Evolutionary conservation across 2,329 filamentous ascomycete genomes (phyloP).

Genomic region (Amesomyces nigricolor): DNA sequence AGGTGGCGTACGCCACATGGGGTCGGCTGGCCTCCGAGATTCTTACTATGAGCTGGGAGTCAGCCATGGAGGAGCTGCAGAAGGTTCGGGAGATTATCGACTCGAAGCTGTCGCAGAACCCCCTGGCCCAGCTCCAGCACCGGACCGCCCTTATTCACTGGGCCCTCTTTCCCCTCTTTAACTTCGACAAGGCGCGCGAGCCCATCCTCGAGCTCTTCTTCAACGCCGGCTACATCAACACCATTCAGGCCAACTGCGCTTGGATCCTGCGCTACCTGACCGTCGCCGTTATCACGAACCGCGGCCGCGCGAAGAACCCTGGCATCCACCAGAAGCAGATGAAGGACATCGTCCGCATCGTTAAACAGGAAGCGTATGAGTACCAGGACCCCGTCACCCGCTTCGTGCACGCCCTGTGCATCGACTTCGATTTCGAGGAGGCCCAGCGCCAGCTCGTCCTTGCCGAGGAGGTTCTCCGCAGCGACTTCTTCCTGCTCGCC

Average conservation of each 20-base stretch:
- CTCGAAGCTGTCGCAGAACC: conserved; percentile 91
- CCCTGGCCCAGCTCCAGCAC: conserved; percentile 90
- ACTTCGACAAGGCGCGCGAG: conserved; percentile 87
- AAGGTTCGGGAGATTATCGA: conserved; percentile 92
- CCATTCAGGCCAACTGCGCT: conserved; percentile 94
- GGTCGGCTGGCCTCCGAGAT: conserved; percentile 97
- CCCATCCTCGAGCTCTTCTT: conserved; percentile 94
- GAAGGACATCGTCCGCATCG: conserved; percentile 92
- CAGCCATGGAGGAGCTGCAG: conserved; percentile 80
- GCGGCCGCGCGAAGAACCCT: conserved; percentile 72
- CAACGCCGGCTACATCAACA: conserved; percentile 97
- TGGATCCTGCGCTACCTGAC: conserved; percentile 95
- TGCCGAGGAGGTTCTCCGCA: conserved; percentile 84
- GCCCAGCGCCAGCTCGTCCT: conserved; percentile 81
- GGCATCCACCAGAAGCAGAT: conserved; percentile 94
- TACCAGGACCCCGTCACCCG: conserved; percentile 94
- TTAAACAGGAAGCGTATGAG: conserved; percentile 96
- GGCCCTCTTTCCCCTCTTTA: conserved; percentile 98
- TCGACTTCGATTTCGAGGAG: conserved; percentile 95
- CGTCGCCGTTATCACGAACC: conserved; percentile 91
- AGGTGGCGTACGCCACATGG: conserved; percentile 92
- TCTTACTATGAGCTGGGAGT: conserved; percentile 90
- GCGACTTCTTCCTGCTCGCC: conserved; percentile 90
- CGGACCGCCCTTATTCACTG: conserved; percentile 98
- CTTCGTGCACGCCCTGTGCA: conserved; percentile 92